Percentiles rank a stretch among this genome's conserved stretches.
Evolutionary conservation across 2,329 filamentous ascomycete species (phyloP).

Genomic region (Pestalotiopsis sp.): DNA sequence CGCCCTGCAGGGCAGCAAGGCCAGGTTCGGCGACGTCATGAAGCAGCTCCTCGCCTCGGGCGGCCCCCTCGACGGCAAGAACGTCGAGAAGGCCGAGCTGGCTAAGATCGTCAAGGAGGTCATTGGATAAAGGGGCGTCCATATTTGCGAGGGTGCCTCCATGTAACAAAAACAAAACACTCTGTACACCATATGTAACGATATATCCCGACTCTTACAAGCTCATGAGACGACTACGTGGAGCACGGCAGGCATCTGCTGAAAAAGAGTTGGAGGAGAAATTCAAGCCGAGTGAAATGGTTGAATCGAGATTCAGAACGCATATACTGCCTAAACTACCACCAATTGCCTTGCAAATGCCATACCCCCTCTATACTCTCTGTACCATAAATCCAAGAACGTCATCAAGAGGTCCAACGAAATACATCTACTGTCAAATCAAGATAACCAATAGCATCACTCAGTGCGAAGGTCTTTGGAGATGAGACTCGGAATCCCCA

Average conservation of each 20-base stretch:
- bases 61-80: constrained; percentile 59
- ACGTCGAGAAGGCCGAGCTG: constrained; percentile 63
- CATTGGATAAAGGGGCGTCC: constrained; percentile 2
- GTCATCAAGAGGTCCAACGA: not conserved
- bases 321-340: too few relatives aligned
- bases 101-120: constrained; percentile 60
- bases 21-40: constrained; percentile 61
- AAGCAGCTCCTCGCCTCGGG: constrained; percentile 55
- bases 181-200: constrained; percentile 1
- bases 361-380: too few relatives aligned
- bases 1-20: constrained; percentile 36
- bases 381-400: too few relatives aligned
- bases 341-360: too few relatives aligned
- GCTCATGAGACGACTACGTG: not conserved
- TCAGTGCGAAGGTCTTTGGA: not conserved
- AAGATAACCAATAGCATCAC: not conserved
- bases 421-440: not conserved
- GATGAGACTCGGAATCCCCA: not conserved
- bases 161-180: not conserved
- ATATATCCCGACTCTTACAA: not conserved
- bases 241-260: not conserved
- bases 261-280: too few relatives aligned
- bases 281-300: too few relatives aligned
- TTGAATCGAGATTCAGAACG: too few relatives aligned
- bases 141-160: too few relatives aligned